Evolutionary conservation across 176 grass and related monocot genomes (phyloP).

Genomic region (Triticum monococcum): DNA sequence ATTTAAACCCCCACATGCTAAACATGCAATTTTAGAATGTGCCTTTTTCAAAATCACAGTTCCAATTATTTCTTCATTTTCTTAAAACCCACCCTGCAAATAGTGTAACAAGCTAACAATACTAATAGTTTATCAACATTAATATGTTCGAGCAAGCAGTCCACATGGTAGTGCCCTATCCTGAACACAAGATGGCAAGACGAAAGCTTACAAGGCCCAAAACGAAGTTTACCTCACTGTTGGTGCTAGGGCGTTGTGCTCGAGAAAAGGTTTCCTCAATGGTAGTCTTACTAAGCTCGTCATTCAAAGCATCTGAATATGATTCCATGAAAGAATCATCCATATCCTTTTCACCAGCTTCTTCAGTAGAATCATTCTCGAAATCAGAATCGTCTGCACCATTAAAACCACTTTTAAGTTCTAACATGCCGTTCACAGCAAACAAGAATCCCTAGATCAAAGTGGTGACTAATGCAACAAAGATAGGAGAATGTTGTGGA

Average conservation of each 20-base stretch:
- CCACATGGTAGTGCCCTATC: not conserved
- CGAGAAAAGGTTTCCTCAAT: conserved; percentile 79
- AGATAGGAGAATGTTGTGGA: not conserved
- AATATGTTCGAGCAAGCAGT: not conserved
- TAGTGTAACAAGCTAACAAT: not conserved
- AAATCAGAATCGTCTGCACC: conserved; percentile 81
- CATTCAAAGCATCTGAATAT: conserved; percentile 88
- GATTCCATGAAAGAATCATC: conserved; percentile 69
- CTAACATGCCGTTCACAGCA: not conserved
- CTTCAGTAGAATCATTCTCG: conserved; percentile 52
- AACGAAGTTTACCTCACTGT: conserved; percentile 52
- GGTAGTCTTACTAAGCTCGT: conserved; percentile 73
- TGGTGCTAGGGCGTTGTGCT: conserved; percentile 33
- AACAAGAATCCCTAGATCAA: not conserved
- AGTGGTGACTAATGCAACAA: not conserved
- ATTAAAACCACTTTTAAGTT: not conserved
- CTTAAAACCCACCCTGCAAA: not conserved
- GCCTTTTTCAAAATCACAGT: not conserved
- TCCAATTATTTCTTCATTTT: not conserved
- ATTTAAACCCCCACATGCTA: not conserved
- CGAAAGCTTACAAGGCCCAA: not conserved
- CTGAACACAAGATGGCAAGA: too few species aligned
- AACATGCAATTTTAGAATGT: not conserved
- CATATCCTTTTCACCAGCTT: conserved; percentile 45
- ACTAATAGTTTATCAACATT: not conserved